Conservation (phyloP, 768 basidiomycete genomes). For the Russula griseocarnosa region DNA sequence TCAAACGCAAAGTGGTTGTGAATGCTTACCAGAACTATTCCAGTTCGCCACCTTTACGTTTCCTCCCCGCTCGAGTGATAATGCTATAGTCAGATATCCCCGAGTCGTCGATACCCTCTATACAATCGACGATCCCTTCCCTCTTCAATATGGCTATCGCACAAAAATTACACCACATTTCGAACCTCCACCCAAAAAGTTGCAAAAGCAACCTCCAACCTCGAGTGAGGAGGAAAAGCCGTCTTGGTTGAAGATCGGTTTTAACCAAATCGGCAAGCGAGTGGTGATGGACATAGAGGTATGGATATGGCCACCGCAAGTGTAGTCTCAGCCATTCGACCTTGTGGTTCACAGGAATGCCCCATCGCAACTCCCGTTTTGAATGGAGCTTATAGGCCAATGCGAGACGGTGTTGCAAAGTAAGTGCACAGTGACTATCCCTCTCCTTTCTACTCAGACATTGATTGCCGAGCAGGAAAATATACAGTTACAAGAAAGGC, state of each 20-base stretch:
- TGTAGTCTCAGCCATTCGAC: background rate
- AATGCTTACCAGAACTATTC: slow-evolving; percentile 83
- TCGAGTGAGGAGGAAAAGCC: slow-evolving; percentile 38
- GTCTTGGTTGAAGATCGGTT: slow-evolving; percentile 82
- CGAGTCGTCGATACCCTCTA: slow-evolving; percentile 52
- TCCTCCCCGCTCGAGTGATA: slow-evolving; percentile 9
- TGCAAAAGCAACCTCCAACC: slow-evolving; percentile 31
- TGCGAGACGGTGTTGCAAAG: slow-evolving; percentile 67
- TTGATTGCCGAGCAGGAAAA: slow-evolving; percentile 54
- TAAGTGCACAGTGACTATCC: slow-evolving; percentile 35
- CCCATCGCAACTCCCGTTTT: slow-evolving; percentile 83
- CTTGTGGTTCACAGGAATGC: slow-evolving; percentile 60
- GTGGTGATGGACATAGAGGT: slow-evolving; percentile 91
- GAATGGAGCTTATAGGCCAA: slow-evolving; percentile 58
- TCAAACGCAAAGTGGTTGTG: slow-evolving; percentile 82
- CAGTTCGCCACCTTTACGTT: slow-evolving; percentile 33
- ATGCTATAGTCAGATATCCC: slow-evolving; percentile 46
- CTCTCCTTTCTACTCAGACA: background rate
- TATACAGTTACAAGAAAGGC: slow-evolving; percentile 76
- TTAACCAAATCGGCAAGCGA: slow-evolving; percentile 72
- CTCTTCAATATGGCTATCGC: slow-evolving; percentile 85
- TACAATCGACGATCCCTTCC: slow-evolving; percentile 81
- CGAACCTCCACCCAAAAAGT: slow-evolving; percentile 58
- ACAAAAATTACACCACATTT: slow-evolving; percentile 99
- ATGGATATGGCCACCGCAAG: slow-evolving; percentile 14